Evolutionary conservation across 495 filamentous ascomycete genomes (phyloP), one percentile per base, ranked within the genome.

Genomic region (Penicillium canescens): DNA sequence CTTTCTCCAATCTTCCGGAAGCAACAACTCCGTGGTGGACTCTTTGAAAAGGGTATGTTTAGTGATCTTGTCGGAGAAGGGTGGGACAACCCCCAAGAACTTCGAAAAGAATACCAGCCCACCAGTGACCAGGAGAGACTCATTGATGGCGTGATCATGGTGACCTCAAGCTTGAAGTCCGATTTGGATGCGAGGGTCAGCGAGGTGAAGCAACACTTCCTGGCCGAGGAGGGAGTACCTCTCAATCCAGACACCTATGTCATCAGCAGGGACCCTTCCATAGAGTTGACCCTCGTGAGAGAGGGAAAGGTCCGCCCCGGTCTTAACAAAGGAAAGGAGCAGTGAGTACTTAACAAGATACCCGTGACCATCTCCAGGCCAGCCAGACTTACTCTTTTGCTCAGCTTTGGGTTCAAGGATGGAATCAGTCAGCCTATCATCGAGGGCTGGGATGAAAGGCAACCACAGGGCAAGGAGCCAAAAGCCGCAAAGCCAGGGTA

Each of bases 381-480:
- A 26, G 31, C 20, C 24, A 34, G n/a, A 18, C 49, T 33, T 16
- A 38, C 40, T 41, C 3, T 26, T 36, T 11, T 36, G 3, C 31
- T 23, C 37, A 72, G 69, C 45, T 67, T 72, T 38, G 69, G 69
- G 3, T 72, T 63, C 39, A 38, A 63, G 24, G 67, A 72, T 38
- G 37, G 56, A n/a, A 62, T 71, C 43, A 64, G 60, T 23, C 68
- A 71, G 43, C 68, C 66, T 42, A 31, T 39, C 6, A 56, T 72
- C 4, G 20, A 65, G n/a, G 69, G 69, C 7, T 42, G 66, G 20
- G 69, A 72, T 41, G 42, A 47, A 6, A 35, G 11, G 1, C 16
- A 43, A 4, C 52, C 57, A 1, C 11, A 46, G 41, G 49, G 44
- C 4, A 42, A 50, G 11, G 62, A 63, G 14, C 67, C 52, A 6